These are phyloP conservation scores for Excoecaria agallocha DNA, from an alignment of 345 rosid genomes.

Conservation along the genomic window DNA sequence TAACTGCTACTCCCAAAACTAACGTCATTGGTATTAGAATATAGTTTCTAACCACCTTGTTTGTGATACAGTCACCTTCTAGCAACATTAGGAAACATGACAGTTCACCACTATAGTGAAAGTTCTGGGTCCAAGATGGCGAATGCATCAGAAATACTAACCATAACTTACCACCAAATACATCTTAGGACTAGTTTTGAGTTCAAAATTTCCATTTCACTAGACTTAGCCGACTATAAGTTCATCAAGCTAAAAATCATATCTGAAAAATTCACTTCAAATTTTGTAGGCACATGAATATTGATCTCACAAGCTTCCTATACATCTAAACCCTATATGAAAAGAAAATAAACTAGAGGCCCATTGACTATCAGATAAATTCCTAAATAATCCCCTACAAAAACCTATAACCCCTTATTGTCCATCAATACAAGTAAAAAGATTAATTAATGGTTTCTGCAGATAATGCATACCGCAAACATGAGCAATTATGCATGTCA, in stretches of 20 bases:
- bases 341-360: not conserved
- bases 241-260: not conserved
- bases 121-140: not conserved
- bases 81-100: not conserved
- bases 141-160: not conserved
- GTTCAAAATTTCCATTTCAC: not conserved
- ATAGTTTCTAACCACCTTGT: not conserved
- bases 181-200: not conserved
- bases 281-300: not conserved
- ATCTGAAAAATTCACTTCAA: not conserved
- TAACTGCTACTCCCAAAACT: not conserved
- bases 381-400: not conserved
- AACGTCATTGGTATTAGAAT: not conserved
- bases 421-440: not conserved
- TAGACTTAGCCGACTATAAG: not conserved
- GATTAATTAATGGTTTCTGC: not conserved
- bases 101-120: not conserved
- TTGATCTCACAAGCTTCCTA: not conserved
- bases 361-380: not conserved
- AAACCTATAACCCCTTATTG: not conserved
- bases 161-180: constrained; percentile 1
- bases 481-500: constrained; percentile 81
- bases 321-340: not conserved
- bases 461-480: constrained; percentile 57
- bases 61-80: not conserved